Percentiles rank a stretch among this genome's conserved stretches.
Evolutionary conservation across 805 yeast species (phyloP).

Genomic region (Lachancea dasiensis): DNA sequence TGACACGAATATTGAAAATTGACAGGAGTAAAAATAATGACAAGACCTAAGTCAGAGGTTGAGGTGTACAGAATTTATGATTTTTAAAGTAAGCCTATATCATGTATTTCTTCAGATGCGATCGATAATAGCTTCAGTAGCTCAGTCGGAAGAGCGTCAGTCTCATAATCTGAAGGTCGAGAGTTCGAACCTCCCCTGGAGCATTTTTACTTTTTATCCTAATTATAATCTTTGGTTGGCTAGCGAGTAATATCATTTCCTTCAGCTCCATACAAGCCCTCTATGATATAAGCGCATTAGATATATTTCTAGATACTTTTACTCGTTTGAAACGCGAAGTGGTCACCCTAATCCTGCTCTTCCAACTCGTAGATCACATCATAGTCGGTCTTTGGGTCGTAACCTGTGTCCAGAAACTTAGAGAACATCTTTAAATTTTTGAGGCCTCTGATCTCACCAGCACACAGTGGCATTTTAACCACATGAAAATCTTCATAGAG

Average conservation of each 20-base stretch:
- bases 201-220: slow-evolving; percentile 11
- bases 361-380: slow-evolving; percentile 34
- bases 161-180: slow-evolving; percentile 21
- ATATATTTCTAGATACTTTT: too few species aligned
- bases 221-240: too few species aligned
- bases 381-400: slow-evolving; percentile 57
- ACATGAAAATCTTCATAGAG: slow-evolving; percentile 95
- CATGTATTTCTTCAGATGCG: not conserved
- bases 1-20: too few species aligned
- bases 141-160: slow-evolving; percentile 27
- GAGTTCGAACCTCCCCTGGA: slow-evolving; percentile 26
- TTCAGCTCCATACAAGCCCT: too few species aligned
- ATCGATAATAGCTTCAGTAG: slow-evolving; percentile 16
- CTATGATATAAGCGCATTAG: too few species aligned
- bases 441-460: slow-evolving; percentile 91
- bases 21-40: too few species aligned
- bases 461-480: slow-evolving; percentile 91
- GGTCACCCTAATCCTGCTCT: slow-evolving; percentile 23
- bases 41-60: too few species aligned
- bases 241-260: too few species aligned
- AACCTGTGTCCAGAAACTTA: slow-evolving; percentile 69
- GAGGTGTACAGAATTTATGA: too few species aligned
- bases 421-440: slow-evolving; percentile 81
- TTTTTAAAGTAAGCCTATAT: not conserved
- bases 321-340: too few species aligned